These are phyloP conservation scores for Syzygium syzygioides DNA, from an alignment of 441 rosid genomes.

Conservation along the genomic window DNA sequence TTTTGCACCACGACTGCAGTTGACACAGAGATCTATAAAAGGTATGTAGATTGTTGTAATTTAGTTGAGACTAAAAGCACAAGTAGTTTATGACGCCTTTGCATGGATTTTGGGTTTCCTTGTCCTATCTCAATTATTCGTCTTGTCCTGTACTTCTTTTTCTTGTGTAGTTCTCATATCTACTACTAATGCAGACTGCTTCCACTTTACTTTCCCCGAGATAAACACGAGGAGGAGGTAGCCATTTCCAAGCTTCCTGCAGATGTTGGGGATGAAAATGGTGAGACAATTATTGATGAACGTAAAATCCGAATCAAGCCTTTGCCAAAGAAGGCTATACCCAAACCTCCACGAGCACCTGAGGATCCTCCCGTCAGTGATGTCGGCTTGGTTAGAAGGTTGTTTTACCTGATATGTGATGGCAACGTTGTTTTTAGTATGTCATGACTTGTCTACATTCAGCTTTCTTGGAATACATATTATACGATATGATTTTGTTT, in stretches of 20 bases:
- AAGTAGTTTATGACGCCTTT: slow-evolving; percentile 3
- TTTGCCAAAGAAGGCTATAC: slow-evolving; percentile 66
- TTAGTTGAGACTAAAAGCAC: background rate
- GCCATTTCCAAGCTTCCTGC: slow-evolving; percentile 95
- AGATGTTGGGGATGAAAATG: slow-evolving; percentile 99
- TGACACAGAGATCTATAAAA: slow-evolving; percentile 82
- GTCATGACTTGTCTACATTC: background rate
- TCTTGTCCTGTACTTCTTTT: background rate
- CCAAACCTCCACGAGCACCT: slow-evolving; percentile 61
- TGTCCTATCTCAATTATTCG: background rate
- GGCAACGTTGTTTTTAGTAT: background rate
- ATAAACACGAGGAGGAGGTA: slow-evolving; percentile 91
- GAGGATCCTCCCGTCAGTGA: slow-evolving; percentile 72
- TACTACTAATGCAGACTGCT: slow-evolving; percentile 57
- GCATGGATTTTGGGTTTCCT: background rate
- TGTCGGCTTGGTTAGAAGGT: slow-evolving; percentile 92
- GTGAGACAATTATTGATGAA: slow-evolving; percentile 93
- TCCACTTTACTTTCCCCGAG: slow-evolving; percentile 98
- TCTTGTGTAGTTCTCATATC: background rate
- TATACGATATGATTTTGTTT: background rate
- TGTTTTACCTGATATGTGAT: slow-evolving; percentile 15
- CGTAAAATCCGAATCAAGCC: slow-evolving; percentile 97
- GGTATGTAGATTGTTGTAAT: slow-evolving; percentile 33
- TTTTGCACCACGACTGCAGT: slow-evolving; percentile 81
- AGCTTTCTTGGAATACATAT: background rate